These are phyloP conservation scores for Pseudocercospora fuligena DNA, from an alignment of 2,329 filamentous ascomycete genomes.

Conservation along the genomic window DNA sequence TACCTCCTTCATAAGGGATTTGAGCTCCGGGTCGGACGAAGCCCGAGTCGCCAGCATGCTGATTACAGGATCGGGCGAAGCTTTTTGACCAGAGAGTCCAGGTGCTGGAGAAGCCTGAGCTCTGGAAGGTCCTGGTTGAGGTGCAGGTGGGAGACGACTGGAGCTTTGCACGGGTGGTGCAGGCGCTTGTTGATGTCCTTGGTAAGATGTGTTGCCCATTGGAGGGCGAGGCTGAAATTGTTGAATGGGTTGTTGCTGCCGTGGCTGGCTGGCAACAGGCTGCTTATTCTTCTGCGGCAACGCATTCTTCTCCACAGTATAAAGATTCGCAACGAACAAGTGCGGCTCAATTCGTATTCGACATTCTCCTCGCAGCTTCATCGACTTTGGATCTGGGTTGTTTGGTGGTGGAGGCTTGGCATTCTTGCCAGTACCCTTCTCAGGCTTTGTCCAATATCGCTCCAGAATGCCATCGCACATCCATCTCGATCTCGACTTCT, in stretches of 20 bases:
- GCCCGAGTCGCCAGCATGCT: slow-evolving; percentile 77
- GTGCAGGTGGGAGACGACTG: slow-evolving; percentile 15
- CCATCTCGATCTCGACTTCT: slow-evolving; percentile 75
- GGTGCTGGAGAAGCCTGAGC: slow-evolving; percentile 17
- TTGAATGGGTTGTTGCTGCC: slow-evolving; percentile 29
- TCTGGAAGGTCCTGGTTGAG: slow-evolving; percentile 18
- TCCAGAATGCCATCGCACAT: slow-evolving; percentile 71
- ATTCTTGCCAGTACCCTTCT: slow-evolving; percentile 71
- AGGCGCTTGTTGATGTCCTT: slow-evolving; percentile 15
- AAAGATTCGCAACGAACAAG: slow-evolving; percentile 76
- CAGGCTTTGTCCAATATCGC: slow-evolving; percentile 77
- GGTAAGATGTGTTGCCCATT: slow-evolving; percentile 21
- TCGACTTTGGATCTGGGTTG: slow-evolving; percentile 42
- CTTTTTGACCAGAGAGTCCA: slow-evolving; percentile 26
- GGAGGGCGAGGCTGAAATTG: slow-evolving; percentile 29
- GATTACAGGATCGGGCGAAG: slow-evolving; percentile 73
- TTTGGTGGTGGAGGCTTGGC: slow-evolving; percentile 55
- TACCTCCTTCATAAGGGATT: slow-evolving; percentile 82
- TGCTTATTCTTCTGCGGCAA: slow-evolving; percentile 32
- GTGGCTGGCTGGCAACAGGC: slow-evolving; percentile 26
- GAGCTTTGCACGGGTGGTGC: slow-evolving; percentile 10
- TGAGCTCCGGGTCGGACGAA: slow-evolving; percentile 71
- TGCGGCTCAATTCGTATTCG: slow-evolving; percentile 80
- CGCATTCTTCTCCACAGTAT: slow-evolving; percentile 66
- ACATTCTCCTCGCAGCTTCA: slow-evolving; percentile 68